Percentiles rank a stretch among this genome's conserved stretches.
Conservation (phyloP, 768 basidiomycete species). For the Pisolithus tinctorius region DNA sequence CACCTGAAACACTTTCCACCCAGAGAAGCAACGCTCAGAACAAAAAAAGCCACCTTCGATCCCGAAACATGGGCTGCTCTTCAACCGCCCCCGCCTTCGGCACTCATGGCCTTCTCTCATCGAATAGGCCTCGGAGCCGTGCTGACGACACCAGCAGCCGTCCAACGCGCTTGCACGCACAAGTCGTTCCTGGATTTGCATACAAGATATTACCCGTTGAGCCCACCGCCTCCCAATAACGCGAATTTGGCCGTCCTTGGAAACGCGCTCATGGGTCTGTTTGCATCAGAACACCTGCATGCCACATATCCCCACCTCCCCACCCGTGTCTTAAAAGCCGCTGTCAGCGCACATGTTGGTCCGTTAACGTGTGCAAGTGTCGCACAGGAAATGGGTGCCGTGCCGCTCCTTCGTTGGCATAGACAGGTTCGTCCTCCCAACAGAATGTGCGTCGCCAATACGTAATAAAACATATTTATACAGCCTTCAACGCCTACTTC, state of each 20-base stretch:
- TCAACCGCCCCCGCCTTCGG: slow-evolving; percentile 59
- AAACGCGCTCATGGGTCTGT: slow-evolving; percentile 80
- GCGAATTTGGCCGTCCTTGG: slow-evolving; percentile 65
- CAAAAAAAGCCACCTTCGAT: background rate
- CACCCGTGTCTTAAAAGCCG: slow-evolving; percentile 85
- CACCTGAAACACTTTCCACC: too few species aligned
- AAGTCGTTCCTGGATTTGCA: slow-evolving; percentile 56
- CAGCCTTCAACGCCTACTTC: slow-evolving; percentile 43
- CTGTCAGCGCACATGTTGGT: slow-evolving; percentile 88
- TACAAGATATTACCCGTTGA: slow-evolving; percentile 47
- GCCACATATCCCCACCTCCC: slow-evolving; percentile 67
- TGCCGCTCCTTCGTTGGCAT: slow-evolving; percentile 76
- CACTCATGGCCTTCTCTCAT: slow-evolving; percentile 38
- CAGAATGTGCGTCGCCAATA: background rate
- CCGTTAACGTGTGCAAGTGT: slow-evolving; percentile 76
- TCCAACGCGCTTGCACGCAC: slow-evolving; percentile 29
- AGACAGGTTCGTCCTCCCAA: slow-evolving; percentile 47
- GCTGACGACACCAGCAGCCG: slow-evolving; percentile 25
- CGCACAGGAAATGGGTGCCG: slow-evolving; percentile 73
- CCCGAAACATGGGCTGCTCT: slow-evolving; percentile 57
- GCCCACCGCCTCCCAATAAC: slow-evolving; percentile 54
- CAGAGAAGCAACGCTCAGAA: too few species aligned
- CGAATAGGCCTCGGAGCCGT: slow-evolving; percentile 52
- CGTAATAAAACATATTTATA: background rate
- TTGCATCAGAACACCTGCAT: slow-evolving; percentile 73